A percentile compares a stretch with the other conserved stretches of the same genome.
These are phyloP conservation scores for Aspergillus felis DNA, from an alignment of 2,329 filamentous ascomycete species.

Conservation along the genomic window DNA sequence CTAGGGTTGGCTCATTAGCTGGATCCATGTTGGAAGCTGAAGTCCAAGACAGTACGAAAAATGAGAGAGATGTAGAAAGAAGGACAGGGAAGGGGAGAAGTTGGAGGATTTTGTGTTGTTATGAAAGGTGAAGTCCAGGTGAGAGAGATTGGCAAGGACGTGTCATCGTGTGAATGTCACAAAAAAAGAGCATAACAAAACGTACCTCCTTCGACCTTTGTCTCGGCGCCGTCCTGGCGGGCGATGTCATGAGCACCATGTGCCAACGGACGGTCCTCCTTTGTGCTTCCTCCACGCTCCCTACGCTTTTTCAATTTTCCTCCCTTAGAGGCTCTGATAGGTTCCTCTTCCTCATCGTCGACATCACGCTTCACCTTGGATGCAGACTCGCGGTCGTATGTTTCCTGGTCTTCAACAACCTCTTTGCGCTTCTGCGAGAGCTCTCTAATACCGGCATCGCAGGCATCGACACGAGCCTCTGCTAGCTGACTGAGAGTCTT, in stretches of 20 bases:
- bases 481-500: conserved; percentile 56
- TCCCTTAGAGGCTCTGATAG: conserved; percentile 47
- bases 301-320: conserved; percentile 77
- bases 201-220: conserved; percentile 53
- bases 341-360: conserved; percentile 41
- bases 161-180: neutral
- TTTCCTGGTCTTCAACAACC: conserved; percentile 48
- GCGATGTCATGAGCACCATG: conserved; percentile 62
- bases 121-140: conserved; percentile 8
- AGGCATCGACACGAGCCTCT: conserved; percentile 54
- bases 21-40: neutral
- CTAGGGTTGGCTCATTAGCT: conserved; percentile 15
- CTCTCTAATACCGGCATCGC: conserved; percentile 58
- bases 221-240: conserved; percentile 60
- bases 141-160: neutral
- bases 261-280: conserved; percentile 57
- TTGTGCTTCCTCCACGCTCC: conserved; percentile 56
- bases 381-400: conserved; percentile 45
- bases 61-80: neutral
- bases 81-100: neutral
- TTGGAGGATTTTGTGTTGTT: conserved; percentile 9
- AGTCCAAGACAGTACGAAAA: conserved; percentile 4
- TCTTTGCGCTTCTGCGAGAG: conserved; percentile 57
- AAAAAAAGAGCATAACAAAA: conserved; percentile 6
- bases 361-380: conserved; percentile 42